These are phyloP conservation scores for Alternaria sp. DNA, from an alignment of 2,329 filamentous ascomycete species.

Conservation along the genomic window DNA sequence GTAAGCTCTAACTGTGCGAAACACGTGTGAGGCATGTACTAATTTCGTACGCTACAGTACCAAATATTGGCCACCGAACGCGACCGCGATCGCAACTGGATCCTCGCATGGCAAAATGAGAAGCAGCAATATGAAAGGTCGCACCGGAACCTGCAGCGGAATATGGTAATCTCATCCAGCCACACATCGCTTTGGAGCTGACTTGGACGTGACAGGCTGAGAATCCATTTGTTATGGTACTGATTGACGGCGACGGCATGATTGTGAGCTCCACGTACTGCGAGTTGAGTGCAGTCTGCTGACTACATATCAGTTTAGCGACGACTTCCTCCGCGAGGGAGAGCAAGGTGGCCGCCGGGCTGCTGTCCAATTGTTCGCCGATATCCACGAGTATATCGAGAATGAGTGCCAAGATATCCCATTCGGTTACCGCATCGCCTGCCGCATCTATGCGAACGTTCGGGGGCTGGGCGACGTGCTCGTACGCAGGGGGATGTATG, in stretches of 20 bases:
- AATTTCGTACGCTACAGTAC: too few relatives aligned
- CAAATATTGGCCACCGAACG: conserved; percentile 32
- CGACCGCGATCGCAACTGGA: conserved; percentile 30
- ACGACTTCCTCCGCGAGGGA: conserved; percentile 57
- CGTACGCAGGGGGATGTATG: conserved; percentile 53
- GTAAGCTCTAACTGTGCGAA: too few relatives aligned
- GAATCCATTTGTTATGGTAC: conserved; percentile 60
- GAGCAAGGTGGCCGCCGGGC: conserved; percentile 61
- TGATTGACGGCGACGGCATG: conserved; percentile 64
- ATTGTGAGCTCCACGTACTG: conserved; percentile 38
- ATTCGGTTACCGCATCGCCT: conserved; percentile 55
- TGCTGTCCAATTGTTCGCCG: conserved; percentile 56
- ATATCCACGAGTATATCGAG: conserved; percentile 53
- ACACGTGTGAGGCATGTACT: too few relatives aligned
- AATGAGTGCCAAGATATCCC: conserved; percentile 46
- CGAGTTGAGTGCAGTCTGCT: neutral
- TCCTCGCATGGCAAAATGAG: conserved; percentile 25
- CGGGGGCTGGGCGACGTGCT: conserved; percentile 58
- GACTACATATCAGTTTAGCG: conserved; percentile 50
- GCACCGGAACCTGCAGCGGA: conserved; percentile 25
- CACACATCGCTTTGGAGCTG: neutral
- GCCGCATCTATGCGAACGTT: conserved; percentile 62
- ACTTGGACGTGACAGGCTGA: conserved; percentile 9
- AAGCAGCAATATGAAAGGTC: conserved; percentile 27
- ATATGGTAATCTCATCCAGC: conserved; percentile 27